phyloP scores from a whole-genome alignment of 768 basidiomycete species.

The Amanita rimosa region DNA sequence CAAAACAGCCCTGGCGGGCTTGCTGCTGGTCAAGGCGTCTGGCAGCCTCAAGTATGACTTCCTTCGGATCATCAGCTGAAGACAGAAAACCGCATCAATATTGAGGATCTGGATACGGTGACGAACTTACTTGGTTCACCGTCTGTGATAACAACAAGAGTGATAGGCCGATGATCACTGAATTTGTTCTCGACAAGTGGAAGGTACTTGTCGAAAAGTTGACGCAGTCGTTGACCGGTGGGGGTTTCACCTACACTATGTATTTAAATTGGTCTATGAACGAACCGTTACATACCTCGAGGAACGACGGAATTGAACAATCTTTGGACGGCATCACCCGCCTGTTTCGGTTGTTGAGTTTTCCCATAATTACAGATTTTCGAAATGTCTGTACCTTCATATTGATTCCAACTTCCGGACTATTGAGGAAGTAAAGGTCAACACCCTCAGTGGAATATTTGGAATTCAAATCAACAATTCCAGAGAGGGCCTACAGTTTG shows the following conservation, averaged over 20 bases:
- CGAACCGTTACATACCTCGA: conserved; percentile 2
- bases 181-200: conserved; percentile 10
- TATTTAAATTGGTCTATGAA: not conserved
- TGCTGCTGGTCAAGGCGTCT: conserved; percentile 38
- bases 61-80: conserved; percentile 40
- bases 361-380: not conserved
- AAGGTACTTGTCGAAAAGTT: conserved; percentile 10
- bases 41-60: conserved; percentile 34
- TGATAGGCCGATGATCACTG: conserved; percentile 24
- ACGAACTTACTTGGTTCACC: conserved; percentile 41
- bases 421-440: conserved; percentile 53
- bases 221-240: conserved; percentile 9
- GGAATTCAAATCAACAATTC: conserved; percentile 8
- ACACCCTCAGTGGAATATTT: conserved; percentile 33
- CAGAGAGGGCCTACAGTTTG: conserved; percentile 6
- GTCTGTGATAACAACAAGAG: conserved; percentile 53
- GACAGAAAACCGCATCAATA: not conserved
- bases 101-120: not conserved
- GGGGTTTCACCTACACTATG: conserved; percentile 10
- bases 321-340: conserved; percentile 5
- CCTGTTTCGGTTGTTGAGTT: conserved; percentile 3
- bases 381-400: not conserved
- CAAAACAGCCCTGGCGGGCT: conserved; percentile 34
- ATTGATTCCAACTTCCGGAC: conserved; percentile 6
- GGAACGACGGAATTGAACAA: conserved; percentile 10